A percentile compares a stretch with the other conserved stretches of the same genome.
These are phyloP conservation scores for Ampelocalamus luodianensis DNA, from an alignment of 176 grass and related monocot species.

Conservation along the genomic window DNA sequence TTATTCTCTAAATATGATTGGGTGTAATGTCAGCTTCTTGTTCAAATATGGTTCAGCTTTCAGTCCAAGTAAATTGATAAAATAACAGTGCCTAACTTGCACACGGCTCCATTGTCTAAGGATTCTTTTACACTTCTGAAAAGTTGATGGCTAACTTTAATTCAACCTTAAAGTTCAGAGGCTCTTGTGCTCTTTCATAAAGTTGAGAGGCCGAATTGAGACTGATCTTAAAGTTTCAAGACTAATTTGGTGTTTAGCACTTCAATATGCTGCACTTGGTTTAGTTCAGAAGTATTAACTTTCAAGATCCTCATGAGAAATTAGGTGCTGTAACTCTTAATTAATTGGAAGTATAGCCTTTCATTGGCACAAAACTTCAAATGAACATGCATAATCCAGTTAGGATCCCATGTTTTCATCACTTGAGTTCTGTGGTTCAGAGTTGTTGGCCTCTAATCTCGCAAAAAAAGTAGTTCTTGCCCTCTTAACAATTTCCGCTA, in stretches of 20 bases:
- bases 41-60: conserved; percentile 10
- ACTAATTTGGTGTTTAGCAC: conserved; percentile 13
- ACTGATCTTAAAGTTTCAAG: not conserved
- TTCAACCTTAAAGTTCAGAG: not conserved
- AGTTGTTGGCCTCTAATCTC: not conserved
- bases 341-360: not conserved
- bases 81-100: not conserved
- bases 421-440: not conserved
- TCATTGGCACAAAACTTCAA: conserved; percentile 12
- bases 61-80: conserved; percentile 14
- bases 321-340: not conserved
- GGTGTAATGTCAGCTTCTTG: not conserved
- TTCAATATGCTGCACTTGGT: conserved; percentile 2
- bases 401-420: conserved; percentile 17
- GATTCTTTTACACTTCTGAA: not conserved
- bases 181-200: conserved; percentile 6
- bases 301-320: conserved; percentile 3
- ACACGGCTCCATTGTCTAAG: not conserved
- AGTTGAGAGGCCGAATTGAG: not conserved
- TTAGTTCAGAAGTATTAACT: conserved; percentile 12
- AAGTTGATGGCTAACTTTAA: conserved; percentile 28
- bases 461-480: too few relatives aligned
- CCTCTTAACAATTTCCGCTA: conserved; percentile 34
- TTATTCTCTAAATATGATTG: conserved; percentile 33
- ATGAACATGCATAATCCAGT: not conserved